Base-by-base conservation (phyloP, 176 grass and related monocot genomes). In the Ananas comosus region DNA sequence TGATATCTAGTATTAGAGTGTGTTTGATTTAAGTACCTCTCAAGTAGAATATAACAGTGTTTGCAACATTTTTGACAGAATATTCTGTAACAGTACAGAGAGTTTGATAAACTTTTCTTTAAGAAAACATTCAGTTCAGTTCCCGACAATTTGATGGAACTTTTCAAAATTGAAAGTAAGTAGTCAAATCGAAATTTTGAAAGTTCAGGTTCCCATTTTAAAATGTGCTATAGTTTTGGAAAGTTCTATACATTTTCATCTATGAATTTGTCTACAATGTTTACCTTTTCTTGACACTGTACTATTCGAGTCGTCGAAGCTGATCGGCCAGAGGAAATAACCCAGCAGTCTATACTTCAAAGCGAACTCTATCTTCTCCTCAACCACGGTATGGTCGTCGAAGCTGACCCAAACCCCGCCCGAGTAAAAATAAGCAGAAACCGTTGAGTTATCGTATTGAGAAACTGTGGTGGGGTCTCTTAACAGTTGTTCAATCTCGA, bases 281-380 rank as follows among this genome's bases (percentile, higher is more conserved):
- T 83, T 21, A 86, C 90, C 90, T 84, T 74, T 75, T 70, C 73
- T 85, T 29, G 90, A 84, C 64, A 89, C 57, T 51, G 85, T 86
- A 63, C 53, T 65, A 66, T 79, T 70, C 11, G 74, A 70, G n/a
- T 89, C 80, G 13, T 94, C 90, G 25, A 86, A 94, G 75, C 78
- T 81, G 17, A 89, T 80, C 5, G 86, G 73, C 90, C 83, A 86
- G 72, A 94, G 75, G 72, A 94, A 86, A 72, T 89, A 94, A 13
- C 90, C 90, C 17, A 86, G 83, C 86, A 94, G 77, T 49, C 67
- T 70, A 53, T 74, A 84, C 11, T 71, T 73, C 7, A 49, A 64
- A 7, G 80, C 86, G 53, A 84, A 94, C 74, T 77, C 69, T 2
- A 94, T 64, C 75, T 94, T 94, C 13, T 71, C 51, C 63, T 88